A percentile compares a stretch with the other conserved stretches of the same genome.
These are phyloP conservation scores for Rugonectria rugulosa DNA, from an alignment of 2,329 filamentous ascomycete species.

Conservation along the genomic window DNA sequence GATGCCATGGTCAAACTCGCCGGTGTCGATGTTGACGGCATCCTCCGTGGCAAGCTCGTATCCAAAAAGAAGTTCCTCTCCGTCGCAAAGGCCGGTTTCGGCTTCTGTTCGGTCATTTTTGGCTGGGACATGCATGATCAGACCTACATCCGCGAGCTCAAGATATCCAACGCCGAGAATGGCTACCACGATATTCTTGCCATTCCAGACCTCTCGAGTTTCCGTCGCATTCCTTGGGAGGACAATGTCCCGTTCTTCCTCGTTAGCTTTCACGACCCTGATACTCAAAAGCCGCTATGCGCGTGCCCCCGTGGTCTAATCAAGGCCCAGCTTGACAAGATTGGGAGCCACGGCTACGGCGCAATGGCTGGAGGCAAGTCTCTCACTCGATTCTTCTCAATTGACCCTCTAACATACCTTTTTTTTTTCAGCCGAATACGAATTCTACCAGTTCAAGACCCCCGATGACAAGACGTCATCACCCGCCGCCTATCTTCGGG, in stretches of 20 bases:
- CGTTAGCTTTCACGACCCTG: constrained; percentile 83
- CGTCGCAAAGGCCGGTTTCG: constrained; percentile 81
- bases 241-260: constrained; percentile 85
- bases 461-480: constrained; percentile 67
- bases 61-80: constrained; percentile 93
- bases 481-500: constrained; percentile 75
- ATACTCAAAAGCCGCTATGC: constrained; percentile 73
- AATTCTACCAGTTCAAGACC: constrained; percentile 89
- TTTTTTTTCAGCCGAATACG: constrained; percentile 76
- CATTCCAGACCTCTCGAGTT: constrained; percentile 78
- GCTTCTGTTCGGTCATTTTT: constrained; percentile 93
- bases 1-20: constrained; percentile 87
- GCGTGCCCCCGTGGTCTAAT: constrained; percentile 83
- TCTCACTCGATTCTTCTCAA: too few species aligned
- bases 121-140: constrained; percentile 98
- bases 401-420: not conserved
- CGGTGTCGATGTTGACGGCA: constrained; percentile 86
- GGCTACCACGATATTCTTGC: constrained; percentile 88
- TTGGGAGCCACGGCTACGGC: constrained; percentile 73
- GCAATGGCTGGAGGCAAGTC: constrained; percentile 88
- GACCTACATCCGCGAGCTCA: constrained; percentile 85
- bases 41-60: constrained; percentile 87
- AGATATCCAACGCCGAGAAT: constrained; percentile 89
- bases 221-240: constrained; percentile 90
- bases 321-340: constrained; percentile 70